Evolutionary conservation across 306 rosid genomes (phyloP).

Genomic region (Cucumis cinereus): DNA sequence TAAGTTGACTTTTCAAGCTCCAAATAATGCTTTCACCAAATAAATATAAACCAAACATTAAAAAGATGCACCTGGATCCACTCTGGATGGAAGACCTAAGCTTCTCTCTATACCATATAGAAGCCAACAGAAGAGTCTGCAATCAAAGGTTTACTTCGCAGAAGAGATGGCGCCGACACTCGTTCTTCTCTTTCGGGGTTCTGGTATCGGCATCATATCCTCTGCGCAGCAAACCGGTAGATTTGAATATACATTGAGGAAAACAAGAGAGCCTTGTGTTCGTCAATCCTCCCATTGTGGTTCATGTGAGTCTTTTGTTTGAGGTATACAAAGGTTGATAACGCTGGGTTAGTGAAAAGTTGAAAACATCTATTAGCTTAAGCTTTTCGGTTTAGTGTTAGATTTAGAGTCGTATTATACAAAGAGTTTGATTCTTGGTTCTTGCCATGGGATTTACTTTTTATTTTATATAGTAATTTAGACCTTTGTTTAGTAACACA

Average conservation of each 20-base stretch:
- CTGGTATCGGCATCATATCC: constrained; percentile 19
- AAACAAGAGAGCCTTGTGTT: not conserved
- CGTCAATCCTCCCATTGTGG: not conserved
- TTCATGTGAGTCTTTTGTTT: not conserved
- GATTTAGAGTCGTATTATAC: not conserved
- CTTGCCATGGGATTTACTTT: not conserved
- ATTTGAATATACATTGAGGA: not conserved
- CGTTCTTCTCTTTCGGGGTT: not conserved
- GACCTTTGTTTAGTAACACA: not conserved
- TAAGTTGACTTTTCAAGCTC: not conserved
- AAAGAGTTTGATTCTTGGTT: not conserved
- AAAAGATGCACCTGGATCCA: not conserved
- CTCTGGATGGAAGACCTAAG: not conserved
- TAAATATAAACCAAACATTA: not conserved
- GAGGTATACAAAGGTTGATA: not conserved
- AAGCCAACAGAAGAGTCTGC: not conserved
- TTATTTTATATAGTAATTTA: not conserved
- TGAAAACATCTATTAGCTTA: not conserved
- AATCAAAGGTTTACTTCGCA: constrained; percentile 49
- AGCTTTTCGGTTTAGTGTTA: not conserved
- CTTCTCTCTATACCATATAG: not conserved
- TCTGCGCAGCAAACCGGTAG: constrained; percentile 26
- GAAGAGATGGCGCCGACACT: constrained; percentile 59
- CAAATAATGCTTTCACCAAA: not conserved
- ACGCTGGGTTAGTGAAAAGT: not conserved